Base-by-base conservation (phyloP, 2,329 filamentous ascomycete genomes). In the Ustulina deusta region DNA sequence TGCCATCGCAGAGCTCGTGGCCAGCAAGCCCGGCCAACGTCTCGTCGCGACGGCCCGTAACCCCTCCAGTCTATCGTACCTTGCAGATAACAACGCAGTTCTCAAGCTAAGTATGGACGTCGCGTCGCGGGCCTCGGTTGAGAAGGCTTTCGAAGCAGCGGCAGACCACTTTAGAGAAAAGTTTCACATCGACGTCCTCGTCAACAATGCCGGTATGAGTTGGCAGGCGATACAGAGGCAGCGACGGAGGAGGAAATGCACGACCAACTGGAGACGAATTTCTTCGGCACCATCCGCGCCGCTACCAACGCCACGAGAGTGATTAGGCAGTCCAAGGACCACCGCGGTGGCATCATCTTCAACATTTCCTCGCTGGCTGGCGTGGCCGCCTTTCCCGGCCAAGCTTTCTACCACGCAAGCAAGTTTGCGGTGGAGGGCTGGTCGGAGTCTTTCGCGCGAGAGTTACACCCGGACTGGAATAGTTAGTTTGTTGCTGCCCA, bases 351-450 rank as follows among this genome's bases (percentile, higher is more conserved):
- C 9, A 44, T 70, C 15, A 63, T 70, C 38, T 64, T 69, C 42
- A 65, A 70, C n/a, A 56, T 70, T 13, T 69, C 69, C 10, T 70
- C 69, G n/a, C 66, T 70, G 20, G 66, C 66, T 13, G 69, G 66
- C 15, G 58, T 66, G 13, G 66, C 66, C 29, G 62, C 62, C 10
- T 70, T 69, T n/a, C 59, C 66, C 0, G 66, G 69, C 1, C 54
- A 66, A 13, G 22, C 69, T 10, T 70, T 69, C 40, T 70, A 70
- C 52, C 66, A 69, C 34, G 66, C 69, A 9, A 68, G 62, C 46
- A 70, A 69, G 52, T 69, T 65, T 48, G 66, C 69, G 2, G 59
- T 69, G 4, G 69, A 70, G 10, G 69, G 69, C 6, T 70, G 55
- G 55, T 69, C 69, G 3, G 66, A 70, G 63, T 70, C 69, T 22